Conservation (phyloP, 176 grass and related monocot genomes). For the Pontederia paniculata region DNA sequence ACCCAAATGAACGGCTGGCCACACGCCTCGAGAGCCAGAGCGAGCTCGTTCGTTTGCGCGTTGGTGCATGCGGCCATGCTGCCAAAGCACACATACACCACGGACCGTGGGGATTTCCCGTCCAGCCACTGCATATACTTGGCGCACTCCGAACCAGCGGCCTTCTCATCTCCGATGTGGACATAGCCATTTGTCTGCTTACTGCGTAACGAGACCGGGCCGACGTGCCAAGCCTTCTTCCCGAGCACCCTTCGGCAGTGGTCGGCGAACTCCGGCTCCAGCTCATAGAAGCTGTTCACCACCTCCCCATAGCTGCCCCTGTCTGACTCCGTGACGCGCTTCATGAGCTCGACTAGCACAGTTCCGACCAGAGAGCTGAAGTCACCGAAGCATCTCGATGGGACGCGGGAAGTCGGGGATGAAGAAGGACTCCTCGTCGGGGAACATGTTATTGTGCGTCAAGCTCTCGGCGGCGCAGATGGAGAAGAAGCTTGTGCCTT, state of each 20-base stretch:
- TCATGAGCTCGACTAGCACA: not conserved
- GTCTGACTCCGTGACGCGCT: not conserved
- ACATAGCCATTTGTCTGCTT: not conserved
- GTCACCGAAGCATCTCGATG: not conserved
- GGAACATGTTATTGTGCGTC: too few relatives aligned
- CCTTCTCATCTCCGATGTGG: slow-evolving; percentile 2
- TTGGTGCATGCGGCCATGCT: slow-evolving; percentile 33
- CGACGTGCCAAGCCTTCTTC: not conserved
- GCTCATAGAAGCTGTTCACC: not conserved
- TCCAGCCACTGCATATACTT: slow-evolving; percentile 42
- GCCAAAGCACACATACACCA: slow-evolving; percentile 68
- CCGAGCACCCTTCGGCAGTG: not conserved
- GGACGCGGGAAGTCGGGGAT: not conserved
- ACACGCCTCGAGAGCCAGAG: slow-evolving; percentile 32
- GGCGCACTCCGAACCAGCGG: slow-evolving; percentile 23
- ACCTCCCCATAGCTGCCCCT: not conserved
- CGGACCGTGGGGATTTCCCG: slow-evolving; percentile 27
- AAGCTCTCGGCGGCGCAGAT: too few relatives aligned
- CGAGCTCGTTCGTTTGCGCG: slow-evolving; percentile 47
- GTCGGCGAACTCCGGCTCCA: not conserved
- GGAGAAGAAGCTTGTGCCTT: too few relatives aligned
- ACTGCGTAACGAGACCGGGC: not conserved
- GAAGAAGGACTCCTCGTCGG: not conserved
- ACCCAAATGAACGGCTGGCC: slow-evolving; percentile 47
- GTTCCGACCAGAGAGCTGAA: not conserved